These are phyloP conservation scores for Debaryomycetaceae sp. DNA, from an alignment of 1,139 yeast genomes.

Conservation along the genomic window DNA sequence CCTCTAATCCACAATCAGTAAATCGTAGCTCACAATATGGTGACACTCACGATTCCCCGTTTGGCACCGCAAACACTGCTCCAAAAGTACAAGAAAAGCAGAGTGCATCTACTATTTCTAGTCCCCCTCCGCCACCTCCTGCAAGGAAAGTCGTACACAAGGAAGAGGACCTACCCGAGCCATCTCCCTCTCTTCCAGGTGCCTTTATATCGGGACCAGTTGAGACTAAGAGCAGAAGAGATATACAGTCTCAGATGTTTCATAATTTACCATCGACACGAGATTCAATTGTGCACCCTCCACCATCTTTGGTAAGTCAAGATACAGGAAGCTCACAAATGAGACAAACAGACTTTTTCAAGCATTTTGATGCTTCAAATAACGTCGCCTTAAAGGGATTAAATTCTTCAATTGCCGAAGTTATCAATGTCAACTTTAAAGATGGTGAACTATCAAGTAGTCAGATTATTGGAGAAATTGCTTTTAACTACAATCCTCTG, in stretches of 20 bases:
- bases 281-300: slow-evolving; percentile 25
- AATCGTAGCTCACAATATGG: neutral
- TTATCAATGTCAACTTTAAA: slow-evolving; percentile 68
- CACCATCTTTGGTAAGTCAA: slow-evolving; percentile 19
- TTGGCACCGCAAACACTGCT: neutral
- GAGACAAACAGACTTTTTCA: slow-evolving; percentile 35
- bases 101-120: slow-evolving; percentile 1
- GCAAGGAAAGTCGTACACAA: slow-evolving; percentile 53
- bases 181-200: neutral
- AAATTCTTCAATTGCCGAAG: slow-evolving; percentile 76
- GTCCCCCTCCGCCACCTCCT: slow-evolving; percentile 69
- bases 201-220: neutral
- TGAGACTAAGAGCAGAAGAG: slow-evolving; percentile 30
- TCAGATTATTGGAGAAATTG: slow-evolving; percentile 75
- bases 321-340: slow-evolving; percentile 34
- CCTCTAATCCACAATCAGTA: neutral
- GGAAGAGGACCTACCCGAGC: slow-evolving; percentile 5
- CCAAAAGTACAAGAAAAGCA: neutral
- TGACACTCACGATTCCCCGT: neutral
- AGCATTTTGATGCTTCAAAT: slow-evolving; percentile 36
- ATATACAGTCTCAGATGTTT: slow-evolving; percentile 53
- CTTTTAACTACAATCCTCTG: slow-evolving; percentile 57
- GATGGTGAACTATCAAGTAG: slow-evolving; percentile 60
- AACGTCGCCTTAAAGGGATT: slow-evolving; percentile 57
- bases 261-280: slow-evolving; percentile 47